Conservation (phyloP, 2,329 filamentous ascomycete species). For the Lachnellula cervina region DNA sequence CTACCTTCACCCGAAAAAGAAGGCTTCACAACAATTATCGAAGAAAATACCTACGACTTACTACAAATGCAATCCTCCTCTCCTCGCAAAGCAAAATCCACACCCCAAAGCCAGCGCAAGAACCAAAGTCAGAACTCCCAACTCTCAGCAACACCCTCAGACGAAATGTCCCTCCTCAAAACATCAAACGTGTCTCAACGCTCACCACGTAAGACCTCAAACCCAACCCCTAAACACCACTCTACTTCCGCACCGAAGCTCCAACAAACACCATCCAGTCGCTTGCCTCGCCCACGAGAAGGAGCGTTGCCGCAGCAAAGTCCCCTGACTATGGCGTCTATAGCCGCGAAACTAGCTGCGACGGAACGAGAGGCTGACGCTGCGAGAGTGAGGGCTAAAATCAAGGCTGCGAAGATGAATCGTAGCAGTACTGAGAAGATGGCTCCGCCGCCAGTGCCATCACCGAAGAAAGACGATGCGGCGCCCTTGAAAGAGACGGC, state of each 20-base stretch:
- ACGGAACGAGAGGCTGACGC: conserved; percentile 61
- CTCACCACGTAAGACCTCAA: conserved; percentile 11
- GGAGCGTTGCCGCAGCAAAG: conserved; percentile 41
- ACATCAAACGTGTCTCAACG: conserved; percentile 11
- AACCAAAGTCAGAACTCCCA: conserved; percentile 6
- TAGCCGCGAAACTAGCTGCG: conserved; percentile 59
- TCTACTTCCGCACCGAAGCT: conserved; percentile 18
- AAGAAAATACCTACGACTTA: conserved; percentile 45
- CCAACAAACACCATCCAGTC: conserved; percentile 17
- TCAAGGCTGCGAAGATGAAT: conserved; percentile 47
- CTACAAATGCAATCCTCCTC: conserved; percentile 33
- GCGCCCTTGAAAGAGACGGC: conserved; percentile 8
- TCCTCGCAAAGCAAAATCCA: conserved; percentile 26
- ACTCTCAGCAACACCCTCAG: conserved; percentile 9
- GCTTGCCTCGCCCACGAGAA: conserved; percentile 28
- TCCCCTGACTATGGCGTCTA: conserved; percentile 56
- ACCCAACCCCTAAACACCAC: conserved; percentile 4
- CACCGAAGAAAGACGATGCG: conserved; percentile 4
- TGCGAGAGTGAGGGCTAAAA: conserved; percentile 57
- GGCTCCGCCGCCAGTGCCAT: conserved; percentile 27
- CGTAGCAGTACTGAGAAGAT: conserved; percentile 21
- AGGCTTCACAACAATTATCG: conserved; percentile 42
- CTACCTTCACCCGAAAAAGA: conserved; percentile 30
- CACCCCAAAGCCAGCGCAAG: conserved; percentile 11
- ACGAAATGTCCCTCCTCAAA: conserved; percentile 23